Percentiles rank a stretch among this genome's conserved stretches.
Evolutionary conservation across 2,329 filamentous ascomycete genomes (phyloP).

Genomic region (Shiraia sp.): DNA sequence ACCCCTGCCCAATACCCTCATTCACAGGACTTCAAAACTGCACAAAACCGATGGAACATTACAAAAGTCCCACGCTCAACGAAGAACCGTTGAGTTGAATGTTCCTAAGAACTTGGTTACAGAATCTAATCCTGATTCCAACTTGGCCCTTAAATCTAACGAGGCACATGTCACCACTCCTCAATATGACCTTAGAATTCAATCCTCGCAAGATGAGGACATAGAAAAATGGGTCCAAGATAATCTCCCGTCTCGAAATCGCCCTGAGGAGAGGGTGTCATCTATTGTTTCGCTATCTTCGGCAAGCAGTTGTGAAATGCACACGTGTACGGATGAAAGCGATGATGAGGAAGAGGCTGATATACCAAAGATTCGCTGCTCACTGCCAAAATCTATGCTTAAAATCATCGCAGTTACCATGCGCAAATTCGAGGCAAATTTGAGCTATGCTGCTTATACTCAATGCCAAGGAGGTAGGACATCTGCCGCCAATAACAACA

Average conservation of each 20-base stretch:
- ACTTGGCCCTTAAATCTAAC: not conserved
- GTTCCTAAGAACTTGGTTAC: too few relatives aligned
- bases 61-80: not conserved
- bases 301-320: constrained; percentile 34
- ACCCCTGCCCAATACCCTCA: constrained; percentile 6
- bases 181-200: not conserved
- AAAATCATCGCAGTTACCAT: constrained; percentile 34
- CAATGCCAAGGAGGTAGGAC: constrained; percentile 21
- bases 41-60: constrained; percentile 11
- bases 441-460: constrained; percentile 27
- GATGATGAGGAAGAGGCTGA: constrained; percentile 24
- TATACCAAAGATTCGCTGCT: not conserved
- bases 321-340: constrained; percentile 31
- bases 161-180: too few relatives aligned
- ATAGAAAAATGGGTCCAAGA: constrained; percentile 32
- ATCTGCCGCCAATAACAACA: constrained; percentile 4
- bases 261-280: constrained; percentile 25
- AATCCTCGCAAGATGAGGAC: constrained; percentile 14
- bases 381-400: constrained; percentile 20
- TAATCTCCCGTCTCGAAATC: constrained; percentile 22
- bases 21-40: constrained; percentile 3
- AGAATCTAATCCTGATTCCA: not conserved
- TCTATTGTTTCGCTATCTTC: constrained; percentile 34
- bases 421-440: constrained; percentile 32
- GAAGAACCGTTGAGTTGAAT: too few relatives aligned